Evolutionary conservation across 1,284 basidiomycete species (phyloP), one percentile per base, ranked within the genome.

Genomic region (Rhodotorula sp.): DNA sequence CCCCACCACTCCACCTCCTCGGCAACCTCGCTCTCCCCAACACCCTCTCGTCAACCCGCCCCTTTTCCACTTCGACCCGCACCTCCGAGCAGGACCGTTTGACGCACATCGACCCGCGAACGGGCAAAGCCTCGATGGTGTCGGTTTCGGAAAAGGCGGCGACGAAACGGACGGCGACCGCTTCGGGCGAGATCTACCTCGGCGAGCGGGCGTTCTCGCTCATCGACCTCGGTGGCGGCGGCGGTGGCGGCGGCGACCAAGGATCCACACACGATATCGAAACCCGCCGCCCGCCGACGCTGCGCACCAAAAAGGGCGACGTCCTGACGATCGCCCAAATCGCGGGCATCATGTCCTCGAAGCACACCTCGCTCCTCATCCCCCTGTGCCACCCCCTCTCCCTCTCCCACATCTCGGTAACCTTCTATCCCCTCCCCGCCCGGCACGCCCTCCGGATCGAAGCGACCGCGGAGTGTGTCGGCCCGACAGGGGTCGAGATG

Each of bases 401-500:
- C 31, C 83, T 94, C 34, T 87, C 87, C 8, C 87, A 90, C 73
- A 83, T 93, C 66, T 83, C 87, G 31, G 90, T 91, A 8, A 81
- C 80, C 2, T 82, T 94, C 64, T 81, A 34, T 10, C 68, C 73
- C 50, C 1, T 63, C 19, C 28, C 19, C 6, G 16, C 3, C n/a
- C 52, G 28, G 34, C 84, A 86, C 78, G 87, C 86, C 72, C 86
- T 93, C 61, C 74, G 84, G 45, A 91, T 90, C 75, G 80, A 81
- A 47, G 89, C 88, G 34, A 88, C 86, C 10, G 89, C 90, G 34
- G 84, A 87, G 55, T 90, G 89, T 76, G 86, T 88, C 77, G 90
- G 90, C 2, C 88, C 88, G 79, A 93, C 91, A 8, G 92, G 92
- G 0, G 92, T 94, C 34, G 92, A 95, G 83, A 95, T 95, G 92